Base-by-base conservation (phyloP, 106 monocot species). In the Narthecium ossifragum region DNA sequence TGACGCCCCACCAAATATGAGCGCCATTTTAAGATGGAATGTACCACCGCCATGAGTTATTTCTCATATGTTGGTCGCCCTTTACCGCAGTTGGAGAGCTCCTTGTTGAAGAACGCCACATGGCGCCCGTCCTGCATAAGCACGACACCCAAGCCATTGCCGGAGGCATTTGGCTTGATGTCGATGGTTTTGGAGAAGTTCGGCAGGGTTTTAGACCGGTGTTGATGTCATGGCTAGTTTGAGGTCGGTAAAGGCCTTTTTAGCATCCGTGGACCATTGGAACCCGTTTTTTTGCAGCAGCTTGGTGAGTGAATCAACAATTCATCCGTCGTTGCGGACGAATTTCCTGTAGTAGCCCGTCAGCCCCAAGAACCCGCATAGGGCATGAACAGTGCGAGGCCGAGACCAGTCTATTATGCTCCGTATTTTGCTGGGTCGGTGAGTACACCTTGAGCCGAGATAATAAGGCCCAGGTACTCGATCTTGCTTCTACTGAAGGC, bases 301-400 rank as follows among this genome's bases (percentile, higher is more conserved):
- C 0, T 30, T 2, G 0, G 46, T 57, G 4, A 69, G 21, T 26
- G 60, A 37, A 0, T 5, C 8, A 10, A 0, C 27, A 28, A 59
- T 34, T 2, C 14, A 0, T 0, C 36, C 36, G 20, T 59, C 59
- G 0, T 27, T 21, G 0, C 13, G 5, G 6, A 69, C 37, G 5
- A 60, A 69, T 0, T 23, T 7, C 0, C 51, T 0, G 8, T 69
- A 69, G 12, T 69, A 60, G 0, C 39, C 37, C 0, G 51, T 37
- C 1, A 69, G 30, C 0, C 58, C 68, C 4, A 68, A 31, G 8
- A 68, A 69, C 14, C 60, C 69, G 0, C 37, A 2, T 0, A 69
- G 5, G 14, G 5, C 58, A 11, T 34, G 34, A 8, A 60, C 15
- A 0, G 0, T 26, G 10, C 4, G 2, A 0, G 60, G 15, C 0